These are phyloP conservation scores for Immersiella caudata DNA, from an alignment of 495 filamentous ascomycete species.

Conservation along the genomic window DNA sequence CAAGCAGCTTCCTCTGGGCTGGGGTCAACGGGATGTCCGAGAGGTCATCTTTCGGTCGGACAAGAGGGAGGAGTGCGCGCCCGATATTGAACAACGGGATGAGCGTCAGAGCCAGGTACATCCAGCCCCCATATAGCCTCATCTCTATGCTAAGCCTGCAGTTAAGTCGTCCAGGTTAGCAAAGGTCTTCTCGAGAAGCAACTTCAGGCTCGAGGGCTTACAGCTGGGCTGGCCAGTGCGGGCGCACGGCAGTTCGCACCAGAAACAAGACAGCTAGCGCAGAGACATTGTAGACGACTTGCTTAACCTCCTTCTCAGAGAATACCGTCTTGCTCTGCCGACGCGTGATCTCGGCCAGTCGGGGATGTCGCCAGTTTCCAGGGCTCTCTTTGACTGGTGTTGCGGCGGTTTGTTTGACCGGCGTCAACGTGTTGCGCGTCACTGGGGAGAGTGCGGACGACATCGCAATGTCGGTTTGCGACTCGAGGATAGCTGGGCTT, in stretches of 20 bases:
- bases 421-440: conserved; percentile 43
- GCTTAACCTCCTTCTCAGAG: conserved; percentile 66
- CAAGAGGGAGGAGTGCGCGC: conserved; percentile 66
- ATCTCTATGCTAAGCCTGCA: conserved; percentile 21
- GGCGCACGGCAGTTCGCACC: conserved; percentile 31
- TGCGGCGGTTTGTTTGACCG: conserved; percentile 40
- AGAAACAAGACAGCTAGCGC: conserved; percentile 54
- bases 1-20: conserved; percentile 80
- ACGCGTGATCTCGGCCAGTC: conserved; percentile 72
- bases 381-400: conserved; percentile 44
- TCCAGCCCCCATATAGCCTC: conserved; percentile 39
- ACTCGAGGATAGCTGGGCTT: not conserved
- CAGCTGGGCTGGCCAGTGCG: conserved; percentile 29
- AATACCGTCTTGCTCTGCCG: conserved; percentile 76
- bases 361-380: conserved; percentile 87
- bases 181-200: not conserved
- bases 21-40: conserved; percentile 90
- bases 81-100: conserved; percentile 63
- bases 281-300: conserved; percentile 64
- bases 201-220: conserved; percentile 18
- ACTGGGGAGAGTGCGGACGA: conserved; percentile 22
- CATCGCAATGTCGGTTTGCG: conserved; percentile 25
- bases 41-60: conserved; percentile 72
- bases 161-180: not conserved
- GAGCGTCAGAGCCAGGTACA: conserved; percentile 49